Percentiles rank a stretch among this genome's conserved stretches.
Conservation (phyloP, 257 asterid genomes). For the Agastache rugosa region DNA sequence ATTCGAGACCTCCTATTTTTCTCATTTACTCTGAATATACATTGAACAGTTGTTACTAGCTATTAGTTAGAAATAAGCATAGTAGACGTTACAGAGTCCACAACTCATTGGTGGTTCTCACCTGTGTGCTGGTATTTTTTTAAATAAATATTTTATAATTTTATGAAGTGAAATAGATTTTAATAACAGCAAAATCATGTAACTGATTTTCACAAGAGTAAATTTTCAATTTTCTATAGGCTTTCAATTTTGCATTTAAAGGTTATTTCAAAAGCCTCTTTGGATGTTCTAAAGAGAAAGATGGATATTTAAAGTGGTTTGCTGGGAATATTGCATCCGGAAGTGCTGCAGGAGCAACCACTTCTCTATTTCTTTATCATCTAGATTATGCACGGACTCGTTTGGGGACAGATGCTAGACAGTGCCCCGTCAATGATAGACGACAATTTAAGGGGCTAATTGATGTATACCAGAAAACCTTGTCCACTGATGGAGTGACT, state of each 20-base stretch:
- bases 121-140: too few species aligned
- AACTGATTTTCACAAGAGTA: too few species aligned
- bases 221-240: constrained; percentile 48
- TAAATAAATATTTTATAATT: not conserved
- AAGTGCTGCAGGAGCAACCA: constrained; percentile 98
- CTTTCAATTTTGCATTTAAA: constrained; percentile 92
- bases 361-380: constrained; percentile 74
- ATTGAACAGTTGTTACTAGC: too few species aligned
- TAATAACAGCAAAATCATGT: too few species aligned
- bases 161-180: not conserved
- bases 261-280: constrained; percentile 77
- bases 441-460: constrained; percentile 57
- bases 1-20: too few species aligned
- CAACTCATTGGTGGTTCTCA: too few species aligned
- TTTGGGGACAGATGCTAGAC: constrained; percentile 53
- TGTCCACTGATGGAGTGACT: constrained; percentile 71
- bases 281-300: constrained; percentile 81
- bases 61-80: too few species aligned
- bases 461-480: constrained; percentile 83
- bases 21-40: too few species aligned
- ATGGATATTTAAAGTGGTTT: constrained; percentile 89
- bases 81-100: too few species aligned
- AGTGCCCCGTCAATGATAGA: constrained; percentile 44
- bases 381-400: constrained; percentile 71
- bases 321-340: constrained; percentile 97